Conservation (phyloP, 345 rosid genomes). For the Viola odorata region DNA sequence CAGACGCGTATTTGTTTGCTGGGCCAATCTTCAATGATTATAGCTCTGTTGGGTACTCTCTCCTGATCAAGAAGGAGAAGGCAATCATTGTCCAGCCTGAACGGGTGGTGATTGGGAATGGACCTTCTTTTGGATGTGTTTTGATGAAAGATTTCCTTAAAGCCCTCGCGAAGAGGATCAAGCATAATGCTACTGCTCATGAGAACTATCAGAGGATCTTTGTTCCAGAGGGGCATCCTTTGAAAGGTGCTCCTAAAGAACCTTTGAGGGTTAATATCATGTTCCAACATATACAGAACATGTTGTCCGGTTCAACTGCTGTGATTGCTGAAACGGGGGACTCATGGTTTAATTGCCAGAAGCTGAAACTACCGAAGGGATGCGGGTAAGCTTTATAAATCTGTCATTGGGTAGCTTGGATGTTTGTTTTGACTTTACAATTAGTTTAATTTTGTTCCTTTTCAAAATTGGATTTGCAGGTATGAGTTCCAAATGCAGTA, state of each 20-base stretch:
- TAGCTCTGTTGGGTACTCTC: conserved; percentile 78
- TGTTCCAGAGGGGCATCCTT: conserved; percentile 58
- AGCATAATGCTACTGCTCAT: conserved; percentile 47
- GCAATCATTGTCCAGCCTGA: conserved; percentile 70
- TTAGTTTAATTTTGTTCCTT: not conserved
- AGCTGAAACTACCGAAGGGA: conserved; percentile 61
- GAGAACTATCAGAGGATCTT: conserved; percentile 72
- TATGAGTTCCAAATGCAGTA: conserved; percentile 90
- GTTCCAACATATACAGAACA: conserved; percentile 63
- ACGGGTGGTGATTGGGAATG: conserved; percentile 54
- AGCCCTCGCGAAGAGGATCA: conserved; percentile 52
- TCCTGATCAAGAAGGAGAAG: conserved; percentile 82
- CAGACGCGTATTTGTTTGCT: conserved; percentile 76
- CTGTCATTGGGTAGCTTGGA: not conserved
- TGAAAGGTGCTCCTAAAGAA: conserved; percentile 44
- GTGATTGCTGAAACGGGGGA: conserved; percentile 86
- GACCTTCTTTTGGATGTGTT: conserved; percentile 73
- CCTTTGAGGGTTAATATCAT: conserved; percentile 73
- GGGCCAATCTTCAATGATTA: conserved; percentile 81
- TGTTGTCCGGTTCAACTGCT: conserved; percentile 64
- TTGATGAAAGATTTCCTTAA: conserved; percentile 67
- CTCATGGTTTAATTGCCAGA: conserved; percentile 88
- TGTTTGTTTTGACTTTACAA: not conserved
- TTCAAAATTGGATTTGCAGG: conserved; percentile 25
- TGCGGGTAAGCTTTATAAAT: conserved; percentile 48